Evolutionary conservation across 345 rosid genomes (phyloP).

Genomic region (Gossypium ekmanianum): DNA sequence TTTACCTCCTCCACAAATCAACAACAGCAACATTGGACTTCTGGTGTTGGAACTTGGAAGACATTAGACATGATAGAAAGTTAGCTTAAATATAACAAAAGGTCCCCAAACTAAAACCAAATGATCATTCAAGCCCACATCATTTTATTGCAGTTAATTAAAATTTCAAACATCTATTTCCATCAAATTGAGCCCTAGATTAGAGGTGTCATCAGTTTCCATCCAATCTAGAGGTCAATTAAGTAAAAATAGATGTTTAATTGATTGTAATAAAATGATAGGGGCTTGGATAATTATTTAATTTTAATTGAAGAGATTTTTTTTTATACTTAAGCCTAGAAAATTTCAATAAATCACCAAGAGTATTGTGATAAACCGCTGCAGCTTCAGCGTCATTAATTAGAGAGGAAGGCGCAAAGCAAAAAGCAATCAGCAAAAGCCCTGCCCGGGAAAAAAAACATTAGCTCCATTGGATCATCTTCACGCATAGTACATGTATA

Average conservation of each 20-base stretch:
- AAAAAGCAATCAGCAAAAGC: conserved; percentile 21
- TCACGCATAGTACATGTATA: conserved; percentile 98
- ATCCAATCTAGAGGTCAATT: neutral
- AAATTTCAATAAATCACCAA: conserved; percentile 15
- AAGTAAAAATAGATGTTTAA: neutral
- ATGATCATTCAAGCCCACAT: neutral
- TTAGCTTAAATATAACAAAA: neutral
- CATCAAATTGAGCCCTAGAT: neutral
- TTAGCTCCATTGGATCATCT: conserved; percentile 28
- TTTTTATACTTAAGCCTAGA: conserved; percentile 4
- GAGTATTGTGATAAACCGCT: neutral
- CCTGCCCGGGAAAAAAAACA: conserved; percentile 26
- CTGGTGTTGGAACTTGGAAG: conserved; percentile 10
- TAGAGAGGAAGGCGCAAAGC: conserved; percentile 17
- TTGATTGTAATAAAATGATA: neutral
- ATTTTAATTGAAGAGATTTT: neutral
- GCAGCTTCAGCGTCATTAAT: conserved; percentile 15
- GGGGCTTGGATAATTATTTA: neutral
- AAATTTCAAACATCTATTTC: neutral
- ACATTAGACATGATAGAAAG: neutral
- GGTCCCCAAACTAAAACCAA: neutral
- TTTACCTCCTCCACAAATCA: conserved; percentile 21
- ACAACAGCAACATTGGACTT: conserved; percentile 10
- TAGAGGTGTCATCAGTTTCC: neutral
- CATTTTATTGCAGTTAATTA: neutral